Conservation (phyloP, 2,329 filamentous ascomycete genomes). For the Alternaria triticina region DNA sequence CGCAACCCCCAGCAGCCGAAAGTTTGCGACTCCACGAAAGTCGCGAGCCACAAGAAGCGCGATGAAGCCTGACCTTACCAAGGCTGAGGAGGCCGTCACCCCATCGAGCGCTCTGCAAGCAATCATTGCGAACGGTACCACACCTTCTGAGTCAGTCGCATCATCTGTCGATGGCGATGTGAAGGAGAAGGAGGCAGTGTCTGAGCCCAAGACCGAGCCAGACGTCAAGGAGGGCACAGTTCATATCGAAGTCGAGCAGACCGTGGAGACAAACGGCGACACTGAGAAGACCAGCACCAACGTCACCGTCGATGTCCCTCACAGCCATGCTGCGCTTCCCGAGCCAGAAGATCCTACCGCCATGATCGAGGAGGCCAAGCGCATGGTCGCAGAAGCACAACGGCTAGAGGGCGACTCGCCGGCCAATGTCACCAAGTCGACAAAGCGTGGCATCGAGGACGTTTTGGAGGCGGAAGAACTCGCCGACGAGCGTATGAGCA, state of each 20-base stretch:
- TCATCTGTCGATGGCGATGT: conserved; percentile 54
- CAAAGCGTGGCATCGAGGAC: conserved; percentile 60
- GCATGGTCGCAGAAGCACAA: conserved; percentile 81
- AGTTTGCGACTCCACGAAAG: conserved; percentile 62
- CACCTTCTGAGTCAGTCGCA: conserved; percentile 30
- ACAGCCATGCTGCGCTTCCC: conserved; percentile 69
- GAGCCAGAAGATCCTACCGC: conserved; percentile 78
- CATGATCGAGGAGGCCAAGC: conserved; percentile 85
- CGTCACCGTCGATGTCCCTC: conserved; percentile 77
- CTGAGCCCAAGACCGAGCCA: conserved; percentile 12
- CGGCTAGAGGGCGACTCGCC: conserved; percentile 52
- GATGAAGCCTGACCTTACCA: conserved; percentile 34
- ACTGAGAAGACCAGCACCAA: conserved; percentile 73
- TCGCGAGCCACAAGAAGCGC: conserved; percentile 54
- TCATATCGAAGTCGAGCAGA: conserved; percentile 73
- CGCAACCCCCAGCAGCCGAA: conserved; percentile 50
- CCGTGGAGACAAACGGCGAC: conserved; percentile 63
- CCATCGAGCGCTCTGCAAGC: conserved; percentile 53
- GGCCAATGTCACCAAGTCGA: conserved; percentile 21
- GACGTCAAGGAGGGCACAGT: conserved; percentile 57
- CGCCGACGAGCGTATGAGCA: conserved; percentile 61
- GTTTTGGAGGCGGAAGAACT: conserved; percentile 62
- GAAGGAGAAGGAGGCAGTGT: conserved; percentile 25
- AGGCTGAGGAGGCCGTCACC: conserved; percentile 50
- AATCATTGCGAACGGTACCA: conserved; percentile 40